Conservation (phyloP, 805 yeast genomes). For the Torulaspora maleeae region DNA sequence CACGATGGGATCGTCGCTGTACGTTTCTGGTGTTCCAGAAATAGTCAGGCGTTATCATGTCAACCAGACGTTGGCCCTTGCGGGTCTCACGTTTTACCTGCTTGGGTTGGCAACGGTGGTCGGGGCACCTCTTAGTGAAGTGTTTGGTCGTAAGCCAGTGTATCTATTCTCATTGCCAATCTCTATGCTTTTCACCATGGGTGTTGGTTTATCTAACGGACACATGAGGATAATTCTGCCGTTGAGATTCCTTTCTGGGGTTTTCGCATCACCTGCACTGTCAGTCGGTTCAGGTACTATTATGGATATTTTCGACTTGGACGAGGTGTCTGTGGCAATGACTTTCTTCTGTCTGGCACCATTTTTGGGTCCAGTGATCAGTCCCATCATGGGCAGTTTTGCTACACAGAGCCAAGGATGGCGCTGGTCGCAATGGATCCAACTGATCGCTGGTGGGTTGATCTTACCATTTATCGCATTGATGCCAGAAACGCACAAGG, state of each 20-base stretch:
- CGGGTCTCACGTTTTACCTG: slow-evolving; percentile 67
- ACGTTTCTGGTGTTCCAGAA: slow-evolving; percentile 59
- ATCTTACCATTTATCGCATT: slow-evolving; percentile 45
- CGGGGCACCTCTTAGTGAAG: slow-evolving; percentile 69
- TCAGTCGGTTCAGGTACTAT: slow-evolving; percentile 84
- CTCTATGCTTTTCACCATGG: slow-evolving; percentile 70
- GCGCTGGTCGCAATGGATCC: slow-evolving; percentile 71
- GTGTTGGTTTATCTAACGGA: slow-evolving; percentile 58
- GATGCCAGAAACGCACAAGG: slow-evolving; percentile 67
- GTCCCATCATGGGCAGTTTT: slow-evolving; percentile 72
- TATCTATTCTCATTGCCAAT: slow-evolving; percentile 56
- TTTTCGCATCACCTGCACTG: slow-evolving; percentile 75
- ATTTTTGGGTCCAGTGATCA: slow-evolving; percentile 73
- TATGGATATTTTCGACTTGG: slow-evolving; percentile 67
- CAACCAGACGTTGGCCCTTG: slow-evolving; percentile 55
- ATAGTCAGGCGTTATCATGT: slow-evolving; percentile 45
- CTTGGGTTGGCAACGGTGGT: slow-evolving; percentile 70
- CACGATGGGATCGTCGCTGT: slow-evolving; percentile 71
- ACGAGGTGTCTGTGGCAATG: slow-evolving; percentile 67
- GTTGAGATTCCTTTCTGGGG: slow-evolving; percentile 68
- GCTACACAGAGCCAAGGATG: slow-evolving; percentile 58
- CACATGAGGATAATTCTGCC: slow-evolving; percentile 59
- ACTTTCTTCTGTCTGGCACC: slow-evolving; percentile 75
- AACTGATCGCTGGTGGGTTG: slow-evolving; percentile 59
- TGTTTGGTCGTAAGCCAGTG: slow-evolving; percentile 61